A percentile compares a stretch with the other conserved stretches of the same genome.
These are phyloP conservation scores for Serendipita sp. DNA, from an alignment of 768 basidiomycete genomes.

Conservation along the genomic window DNA sequence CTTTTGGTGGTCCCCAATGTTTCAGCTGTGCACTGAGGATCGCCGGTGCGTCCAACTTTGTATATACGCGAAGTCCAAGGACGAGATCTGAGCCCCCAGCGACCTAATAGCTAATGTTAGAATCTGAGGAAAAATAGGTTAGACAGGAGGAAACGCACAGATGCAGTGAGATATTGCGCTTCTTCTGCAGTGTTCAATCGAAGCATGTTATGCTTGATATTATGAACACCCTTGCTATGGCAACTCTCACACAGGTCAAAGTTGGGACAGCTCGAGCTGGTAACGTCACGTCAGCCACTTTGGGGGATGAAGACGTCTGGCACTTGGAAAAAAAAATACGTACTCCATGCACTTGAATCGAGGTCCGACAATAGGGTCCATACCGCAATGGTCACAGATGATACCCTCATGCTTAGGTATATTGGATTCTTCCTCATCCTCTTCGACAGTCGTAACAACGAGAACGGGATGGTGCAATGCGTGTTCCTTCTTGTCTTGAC, in stretches of 20 bases:
- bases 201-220: not conserved
- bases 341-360: not conserved
- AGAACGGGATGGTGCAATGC: not conserved
- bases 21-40: not conserved
- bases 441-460: not conserved
- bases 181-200: not conserved
- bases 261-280: not conserved
- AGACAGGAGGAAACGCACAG: not conserved
- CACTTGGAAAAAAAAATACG: not conserved
- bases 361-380: not conserved
- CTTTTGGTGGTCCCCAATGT: not conserved
- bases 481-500: not conserved
- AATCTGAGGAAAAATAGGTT: not conserved
- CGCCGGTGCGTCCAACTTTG: not conserved
- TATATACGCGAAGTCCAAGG: not conserved
- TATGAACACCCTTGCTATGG: not conserved
- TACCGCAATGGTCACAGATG: not conserved
- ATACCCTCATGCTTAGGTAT: not conserved
- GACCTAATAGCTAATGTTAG: not conserved
- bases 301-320: not conserved
- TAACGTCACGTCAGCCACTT: not conserved
- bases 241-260: not conserved
- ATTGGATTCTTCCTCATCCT: not conserved
- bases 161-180: not conserved
- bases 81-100: not conserved